Conservation (phyloP, 768 basidiomycete species). For the Albatrellus ellisii region DNA sequence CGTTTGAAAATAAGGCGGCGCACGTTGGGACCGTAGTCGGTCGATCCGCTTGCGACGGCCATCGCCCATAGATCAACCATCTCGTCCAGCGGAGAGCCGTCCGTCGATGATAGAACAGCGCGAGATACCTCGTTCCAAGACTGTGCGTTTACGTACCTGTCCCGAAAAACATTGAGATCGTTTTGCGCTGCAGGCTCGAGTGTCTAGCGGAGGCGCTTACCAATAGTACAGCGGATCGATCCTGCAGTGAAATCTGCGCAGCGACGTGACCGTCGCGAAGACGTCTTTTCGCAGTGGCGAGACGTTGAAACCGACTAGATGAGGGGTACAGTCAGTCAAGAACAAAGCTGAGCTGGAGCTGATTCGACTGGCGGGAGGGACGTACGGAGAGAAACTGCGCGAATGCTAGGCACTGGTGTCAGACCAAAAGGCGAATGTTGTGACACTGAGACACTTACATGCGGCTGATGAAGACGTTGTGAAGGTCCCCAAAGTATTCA, state of each 20-base stretch:
- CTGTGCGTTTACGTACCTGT: not conserved
- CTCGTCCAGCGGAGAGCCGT: not conserved
- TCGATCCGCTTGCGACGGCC: not conserved
- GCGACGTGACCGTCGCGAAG: too few species aligned
- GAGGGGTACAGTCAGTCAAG: too few species aligned
- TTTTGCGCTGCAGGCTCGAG: not conserved
- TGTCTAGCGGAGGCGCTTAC: slow-evolving; percentile 9
- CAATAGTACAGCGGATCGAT: slow-evolving; percentile 7
- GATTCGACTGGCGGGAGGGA: too few species aligned
- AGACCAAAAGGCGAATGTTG: too few species aligned
- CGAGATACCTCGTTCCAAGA: not conserved
- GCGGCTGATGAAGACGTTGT: too few species aligned
- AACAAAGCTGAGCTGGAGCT: too few species aligned
- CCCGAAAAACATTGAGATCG: not conserved
- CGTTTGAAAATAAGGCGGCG: slow-evolving; percentile 4
- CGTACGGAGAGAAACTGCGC: too few species aligned
- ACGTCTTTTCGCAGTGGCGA: too few species aligned
- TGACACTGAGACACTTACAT: too few species aligned
- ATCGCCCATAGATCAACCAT: slow-evolving; percentile 6
- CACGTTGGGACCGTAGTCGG: not conserved
- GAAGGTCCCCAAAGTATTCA: too few species aligned
- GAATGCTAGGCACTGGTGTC: too few species aligned
- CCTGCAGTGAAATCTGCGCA: not conserved
- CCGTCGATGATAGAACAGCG: not conserved
- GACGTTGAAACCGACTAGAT: too few species aligned